phyloP scores from a whole-genome alignment of 306 rosid genomes.

The Cucumis melo region DNA sequence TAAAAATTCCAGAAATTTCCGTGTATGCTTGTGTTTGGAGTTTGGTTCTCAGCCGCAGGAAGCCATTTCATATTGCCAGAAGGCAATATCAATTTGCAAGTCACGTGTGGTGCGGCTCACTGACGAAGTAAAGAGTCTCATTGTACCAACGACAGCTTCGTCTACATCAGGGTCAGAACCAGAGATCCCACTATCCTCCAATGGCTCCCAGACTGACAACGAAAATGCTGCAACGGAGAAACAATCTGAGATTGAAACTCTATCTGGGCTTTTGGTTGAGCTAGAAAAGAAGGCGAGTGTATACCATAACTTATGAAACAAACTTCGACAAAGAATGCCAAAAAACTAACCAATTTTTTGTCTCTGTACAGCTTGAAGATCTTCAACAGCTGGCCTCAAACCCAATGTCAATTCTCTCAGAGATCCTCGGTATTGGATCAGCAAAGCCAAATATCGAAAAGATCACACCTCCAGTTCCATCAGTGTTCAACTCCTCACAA shows the following conservation, averaged over 20 bases:
- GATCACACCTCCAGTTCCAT: slow-evolving; percentile 30
- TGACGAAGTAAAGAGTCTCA: slow-evolving; percentile 35
- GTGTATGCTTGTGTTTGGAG: slow-evolving; percentile 86
- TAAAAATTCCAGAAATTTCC: slow-evolving; percentile 52
- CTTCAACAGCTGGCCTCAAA: slow-evolving; percentile 58
- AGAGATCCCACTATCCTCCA: slow-evolving; percentile 16
- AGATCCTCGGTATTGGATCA: slow-evolving; percentile 56
- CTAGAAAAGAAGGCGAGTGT: slow-evolving; percentile 76
- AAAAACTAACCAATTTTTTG: neutral
- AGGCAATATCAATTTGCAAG: slow-evolving; percentile 74
- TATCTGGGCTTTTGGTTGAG: slow-evolving; percentile 59
- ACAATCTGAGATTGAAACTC: slow-evolving; percentile 73
- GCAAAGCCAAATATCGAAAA: slow-evolving; percentile 37
- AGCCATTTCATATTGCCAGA: slow-evolving; percentile 64
- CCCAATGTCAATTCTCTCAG: slow-evolving; percentile 67
- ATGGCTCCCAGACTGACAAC: slow-evolving; percentile 22
- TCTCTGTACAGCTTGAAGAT: slow-evolving; percentile 80
- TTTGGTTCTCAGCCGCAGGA: slow-evolving; percentile 63
- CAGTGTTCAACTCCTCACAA: slow-evolving; percentile 38
- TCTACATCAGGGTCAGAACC: slow-evolving; percentile 31
- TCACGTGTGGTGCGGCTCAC: slow-evolving; percentile 46
- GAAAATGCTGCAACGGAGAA: slow-evolving; percentile 32
- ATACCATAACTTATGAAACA: neutral
- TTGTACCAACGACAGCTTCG: slow-evolving; percentile 27
- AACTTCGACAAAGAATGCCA: neutral